Base-by-base conservation (phyloP, 2,329 filamentous ascomycete genomes). In the Aspergillus nomiae region DNA sequence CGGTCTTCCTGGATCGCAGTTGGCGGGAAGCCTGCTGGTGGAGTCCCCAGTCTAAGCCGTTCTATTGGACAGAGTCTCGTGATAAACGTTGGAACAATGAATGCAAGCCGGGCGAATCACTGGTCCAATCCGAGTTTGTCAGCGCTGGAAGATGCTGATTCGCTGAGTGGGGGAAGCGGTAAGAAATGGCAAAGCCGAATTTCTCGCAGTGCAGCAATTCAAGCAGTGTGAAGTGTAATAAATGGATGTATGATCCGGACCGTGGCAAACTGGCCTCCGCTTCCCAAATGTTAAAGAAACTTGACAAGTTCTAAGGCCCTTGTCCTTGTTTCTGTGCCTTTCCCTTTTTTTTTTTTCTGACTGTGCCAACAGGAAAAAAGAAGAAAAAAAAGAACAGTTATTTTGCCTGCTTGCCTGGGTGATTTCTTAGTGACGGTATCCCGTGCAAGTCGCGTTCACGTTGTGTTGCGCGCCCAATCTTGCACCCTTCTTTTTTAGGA, bases 61-160 rank as follows among this genome's bases (percentile, higher is more conserved):
- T 14, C 62, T 54, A 68, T 67, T 68, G 66, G 66, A n/a, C 45
- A 50, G 46, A 32, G 45, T 34, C 59, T 55, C 51, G 36, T 48
- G 32, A 57, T 48, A 48, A 68, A 63, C 60, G 59, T 53, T 62
- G 57, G 45, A 45, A 58, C 55, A 55, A 24, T 36, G 14, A 56
- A 26, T 48, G 45, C 57, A 24, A 21, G 30, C 10, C 36, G 51
- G 41, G 30, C 63, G 56, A 65, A 65, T 65, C 63, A 65, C 34
- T 41, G 53, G 45, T 46, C 30, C 59, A 21, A 38, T 48, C 59
- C 12, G 46, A 21, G 53, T 65, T 62, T 65, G 64, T 65, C 65
- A 65, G 63, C 55, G 14, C 14, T 55, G 41, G 45, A 24, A 19
- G 48, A 57, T 38, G 53, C 59, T 65, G 65, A 67, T 66, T 65